phyloP scores from a whole-genome alignment of 495 filamentous ascomycete species.

The Neurospora pannonica region DNA sequence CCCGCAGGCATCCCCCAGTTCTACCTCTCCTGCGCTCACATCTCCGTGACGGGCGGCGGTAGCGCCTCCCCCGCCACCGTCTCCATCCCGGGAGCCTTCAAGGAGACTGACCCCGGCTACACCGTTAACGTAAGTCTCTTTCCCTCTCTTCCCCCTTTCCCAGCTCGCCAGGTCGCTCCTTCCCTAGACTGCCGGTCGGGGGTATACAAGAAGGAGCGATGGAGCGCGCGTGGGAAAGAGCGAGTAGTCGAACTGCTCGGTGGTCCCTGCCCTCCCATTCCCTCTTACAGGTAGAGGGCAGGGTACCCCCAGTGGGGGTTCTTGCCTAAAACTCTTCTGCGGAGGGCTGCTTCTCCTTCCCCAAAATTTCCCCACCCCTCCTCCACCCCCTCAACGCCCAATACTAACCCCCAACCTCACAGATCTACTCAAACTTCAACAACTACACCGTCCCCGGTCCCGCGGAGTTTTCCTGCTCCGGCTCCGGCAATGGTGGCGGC shows the following conservation, averaged over 20 bases:
- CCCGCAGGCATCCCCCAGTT: constrained; percentile 42
- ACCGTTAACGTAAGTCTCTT: constrained; percentile 28
- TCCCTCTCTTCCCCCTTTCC: not conserved
- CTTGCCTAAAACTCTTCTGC: no score
- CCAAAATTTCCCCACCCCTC: not conserved
- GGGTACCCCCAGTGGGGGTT: no score
- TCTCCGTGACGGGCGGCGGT: constrained; percentile 48
- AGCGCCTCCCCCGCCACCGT: constrained; percentile 37
- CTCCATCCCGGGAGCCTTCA: constrained; percentile 48
- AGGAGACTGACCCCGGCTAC: constrained; percentile 46
- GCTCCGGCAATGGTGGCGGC: not conserved
- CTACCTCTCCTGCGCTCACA: constrained; percentile 51
- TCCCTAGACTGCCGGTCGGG: not conserved
- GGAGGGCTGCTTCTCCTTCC: not conserved
- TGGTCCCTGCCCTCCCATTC: no score
- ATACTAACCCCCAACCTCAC: not conserved
- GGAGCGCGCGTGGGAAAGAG: not conserved
- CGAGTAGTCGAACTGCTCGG: not conserved
- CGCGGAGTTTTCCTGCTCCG: constrained; percentile 14
- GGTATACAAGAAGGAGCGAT: not conserved
- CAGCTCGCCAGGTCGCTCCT: not conserved
- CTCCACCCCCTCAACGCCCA: not conserved
- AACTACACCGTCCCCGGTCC: constrained; percentile 24
- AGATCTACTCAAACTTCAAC: constrained; percentile 23
- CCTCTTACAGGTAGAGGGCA: no score